Evolutionary conservation across 495 filamentous ascomycete species (phyloP).

Genomic region (Penicillium ucsense): DNA sequence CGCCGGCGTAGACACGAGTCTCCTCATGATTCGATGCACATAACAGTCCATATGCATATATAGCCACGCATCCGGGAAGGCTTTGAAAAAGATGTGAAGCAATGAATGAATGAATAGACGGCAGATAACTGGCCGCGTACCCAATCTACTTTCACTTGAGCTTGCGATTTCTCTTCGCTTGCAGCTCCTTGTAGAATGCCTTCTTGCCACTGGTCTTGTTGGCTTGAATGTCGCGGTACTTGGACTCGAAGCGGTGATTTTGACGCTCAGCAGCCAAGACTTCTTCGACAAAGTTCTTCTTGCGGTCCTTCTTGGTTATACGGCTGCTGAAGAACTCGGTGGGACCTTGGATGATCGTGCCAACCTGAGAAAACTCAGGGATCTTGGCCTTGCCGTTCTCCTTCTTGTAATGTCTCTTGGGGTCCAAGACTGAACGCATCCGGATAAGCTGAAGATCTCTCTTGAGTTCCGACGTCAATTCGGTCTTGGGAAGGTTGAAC

Average conservation of each 20-base stretch:
- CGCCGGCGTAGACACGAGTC: neutral
- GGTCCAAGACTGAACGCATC: constrained; percentile 82
- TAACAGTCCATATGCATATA: neutral
- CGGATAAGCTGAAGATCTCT: constrained; percentile 77
- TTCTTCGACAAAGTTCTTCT: constrained; percentile 85
- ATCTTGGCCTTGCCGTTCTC: constrained; percentile 52
- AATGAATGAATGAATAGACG: no score
- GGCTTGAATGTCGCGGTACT: constrained; percentile 59
- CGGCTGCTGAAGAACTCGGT: constrained; percentile 76
- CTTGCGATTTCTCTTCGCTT: constrained; percentile 42
- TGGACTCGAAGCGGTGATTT: constrained; percentile 54
- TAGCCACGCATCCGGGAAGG: neutral
- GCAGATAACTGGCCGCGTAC: neutral
- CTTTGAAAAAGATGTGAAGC: no score
- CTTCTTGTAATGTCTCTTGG: constrained; percentile 89
- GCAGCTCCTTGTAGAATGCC: constrained; percentile 57
- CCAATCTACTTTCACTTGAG: constrained; percentile 14
- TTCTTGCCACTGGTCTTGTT: constrained; percentile 65
- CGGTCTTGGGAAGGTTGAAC: constrained; percentile 78
- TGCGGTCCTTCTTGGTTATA: constrained; percentile 76
- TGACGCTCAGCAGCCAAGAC: constrained; percentile 56
- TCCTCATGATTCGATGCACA: neutral
- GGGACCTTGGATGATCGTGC: constrained; percentile 79
- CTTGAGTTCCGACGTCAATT: constrained; percentile 74
- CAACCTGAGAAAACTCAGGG: constrained; percentile 79